Base-by-base conservation (phyloP, 1,139 yeast species). In the Geotrichum restrictum region DNA sequence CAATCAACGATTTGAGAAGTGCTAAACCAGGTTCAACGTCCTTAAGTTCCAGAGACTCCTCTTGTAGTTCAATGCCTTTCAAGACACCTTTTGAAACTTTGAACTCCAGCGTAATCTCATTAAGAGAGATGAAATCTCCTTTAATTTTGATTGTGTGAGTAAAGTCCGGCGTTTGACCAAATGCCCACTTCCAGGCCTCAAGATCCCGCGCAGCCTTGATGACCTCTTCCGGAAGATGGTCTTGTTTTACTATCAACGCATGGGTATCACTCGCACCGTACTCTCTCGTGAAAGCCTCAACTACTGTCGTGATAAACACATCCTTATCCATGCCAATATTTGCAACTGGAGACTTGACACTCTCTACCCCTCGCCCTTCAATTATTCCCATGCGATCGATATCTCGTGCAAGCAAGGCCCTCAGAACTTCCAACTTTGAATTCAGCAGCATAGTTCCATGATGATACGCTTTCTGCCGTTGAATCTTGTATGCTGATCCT, bases 391-490 rank as follows among this genome's bases (percentile, higher is more conserved):
- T 68, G n/a, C 69, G 63, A 1, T 69, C 61, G 10, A 69, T 69
- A 40, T 74, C 75, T 16, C 85, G 69, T 52, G 77, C 77, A 54
- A 93, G 71, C 11, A 88, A 65, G 27, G 80, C 73, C 1, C 82
- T 74, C 56, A 93, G 72, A 1, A 76, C 70, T 24, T 75, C 76
- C 31, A 94, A 70, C 47, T 82, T 74, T 54, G 95, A 83, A 52
- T 79, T 72, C 18, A 94, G 72, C 11, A 94, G 74, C 97, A 94
- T 88, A 0, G 99, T 94, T 0, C 98, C 98, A 69, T 94, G 99
- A 66, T 94, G 98, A 60, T 91, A 85, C 2, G 96, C 84, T 60
- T 81, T 82, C 0, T 95, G 94, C 49, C 80, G 79, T 10, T 95
- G 82, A 18, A 94, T 75, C 64, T 91, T 93, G 68, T 80, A 91